Evolutionary conservation across 495 filamentous ascomycete genomes (phyloP), one percentile per base, ranked within the genome.

Genomic region (Aspergillus cavernicola): DNA sequence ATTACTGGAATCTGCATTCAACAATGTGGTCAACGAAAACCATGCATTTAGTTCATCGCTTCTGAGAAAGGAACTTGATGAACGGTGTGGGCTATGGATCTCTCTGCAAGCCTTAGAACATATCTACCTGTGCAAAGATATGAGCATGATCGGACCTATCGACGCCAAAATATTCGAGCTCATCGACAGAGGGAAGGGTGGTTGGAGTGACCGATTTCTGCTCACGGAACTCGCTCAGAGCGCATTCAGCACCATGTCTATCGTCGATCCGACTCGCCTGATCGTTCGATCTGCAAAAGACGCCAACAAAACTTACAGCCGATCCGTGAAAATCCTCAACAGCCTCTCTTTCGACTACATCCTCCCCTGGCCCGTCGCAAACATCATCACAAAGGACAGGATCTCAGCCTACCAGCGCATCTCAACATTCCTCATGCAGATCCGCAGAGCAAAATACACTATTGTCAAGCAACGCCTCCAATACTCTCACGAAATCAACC

Each of bases 351-450:
- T 89, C 10, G 72, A 70, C 3, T 88, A 86, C 55, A 67, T 78
- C 41, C 75, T 97, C 3, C 82, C 87, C 7, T 96, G 92, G 92
- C 84, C 90, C 0, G 75, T 95, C n/a, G 86, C 85, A 29, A 93
- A 96, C 42, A 81, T 97, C 19, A 76, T 96, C 40, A 80, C 77
- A 0, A 77, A 79, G 20, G 69, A 77, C 4, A 78, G 83, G 0
- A 76, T 92, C 22, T 46, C 62, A 0, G 71, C 73, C 0, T 95
- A 96, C 64, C 85, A 87, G 55, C 70, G 76, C 2, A 71, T 90
- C 13, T 89, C 88, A 55, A 84, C 76, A 0, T 83, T 96, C 28
- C 74, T 95, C 0, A 78, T 92, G 23, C 92, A 96, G 61, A 77
- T 88, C 18, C 83, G 86, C 28, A 74, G 89, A 42, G 83, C 88